phyloP scores from a whole-genome alignment of 1,284 basidiomycete species.

The Ganoderma multipileum region DNA sequence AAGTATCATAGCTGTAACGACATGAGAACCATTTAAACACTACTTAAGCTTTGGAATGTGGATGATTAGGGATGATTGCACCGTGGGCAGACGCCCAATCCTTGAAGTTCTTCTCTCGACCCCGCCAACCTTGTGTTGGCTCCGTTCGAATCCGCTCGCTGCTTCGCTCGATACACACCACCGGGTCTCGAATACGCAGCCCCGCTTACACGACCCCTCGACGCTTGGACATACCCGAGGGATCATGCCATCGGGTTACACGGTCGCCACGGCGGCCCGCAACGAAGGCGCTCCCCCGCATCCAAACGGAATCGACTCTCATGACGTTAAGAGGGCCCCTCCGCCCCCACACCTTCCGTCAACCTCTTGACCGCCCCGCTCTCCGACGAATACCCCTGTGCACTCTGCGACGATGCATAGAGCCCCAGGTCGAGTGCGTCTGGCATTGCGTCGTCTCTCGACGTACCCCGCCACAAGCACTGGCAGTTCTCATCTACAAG shows the following conservation, averaged over 20 bases:
- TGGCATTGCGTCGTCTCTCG: conserved; percentile 12
- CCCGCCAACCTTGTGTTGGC: background rate
- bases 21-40: no score
- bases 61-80: no score
- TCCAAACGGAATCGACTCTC: background rate
- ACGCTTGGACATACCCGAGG: background rate
- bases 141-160: background rate
- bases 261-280: conserved; percentile 1
- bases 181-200: background rate
- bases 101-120: no score
- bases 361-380: background rate
- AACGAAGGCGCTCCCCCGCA: background rate
- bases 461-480: background rate
- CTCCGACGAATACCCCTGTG: background rate
- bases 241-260: background rate
- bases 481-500: background rate
- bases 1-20: background rate
- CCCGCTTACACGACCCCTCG: background rate
- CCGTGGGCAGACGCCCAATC: no score
- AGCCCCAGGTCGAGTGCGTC: background rate
- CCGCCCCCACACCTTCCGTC: background rate
- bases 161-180: background rate
- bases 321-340: background rate
- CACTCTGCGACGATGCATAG: background rate
- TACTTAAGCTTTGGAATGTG: no score